Evolutionary conservation across 179 eudicot genomes (phyloP), one percentile per base, ranked within the genome.

Genomic region (Nepenthes alata): DNA sequence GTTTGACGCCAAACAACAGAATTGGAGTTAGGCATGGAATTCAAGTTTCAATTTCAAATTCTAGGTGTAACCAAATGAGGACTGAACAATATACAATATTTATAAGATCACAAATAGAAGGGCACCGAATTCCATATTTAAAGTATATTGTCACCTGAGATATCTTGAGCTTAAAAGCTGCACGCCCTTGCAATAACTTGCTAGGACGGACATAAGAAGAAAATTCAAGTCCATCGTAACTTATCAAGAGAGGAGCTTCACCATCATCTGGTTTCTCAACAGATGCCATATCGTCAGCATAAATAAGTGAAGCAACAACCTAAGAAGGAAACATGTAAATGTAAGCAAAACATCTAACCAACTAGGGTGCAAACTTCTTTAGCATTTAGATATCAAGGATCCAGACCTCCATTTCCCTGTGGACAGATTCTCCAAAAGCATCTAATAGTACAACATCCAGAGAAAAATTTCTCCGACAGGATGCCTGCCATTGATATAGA

Each of bases 241-340:
- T 85, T 58, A 72, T 67, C 58, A 90, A 70, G 61, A 90, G 88
- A 12, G 95, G 86, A 77, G 89, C 85, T 77, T 88, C 95, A 49
- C 61, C 83, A 70, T 80, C 89, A 54, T 66, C 72, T 14, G 83
- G 69, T 56, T 82, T 77, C 73, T 82, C 84, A 56, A 87, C 90
- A n/a, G 75, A 82, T 47, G 75, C 39, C 60, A 66, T 75, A 55
- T 80, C 77, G 70, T 87, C 89, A 59, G 89, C 86, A 80, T 85
- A 87, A 38, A 74, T 58, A 67, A 90, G 97, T 13, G 93, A 81
- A 60, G 90, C 88, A 73, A 79, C 82, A 75, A 85, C 93, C 97
- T 89, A 66, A 59, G 41, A 34, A 67, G 13, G 1, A 6, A 53
- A 41, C 37, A 55, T 5, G 53, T 53, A 53, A 74, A 37, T 37